A percentile compares a stretch with the other conserved stretches of the same genome.
Conservation (phyloP, 441 rosid genomes). For the Melastoma candidum region DNA sequence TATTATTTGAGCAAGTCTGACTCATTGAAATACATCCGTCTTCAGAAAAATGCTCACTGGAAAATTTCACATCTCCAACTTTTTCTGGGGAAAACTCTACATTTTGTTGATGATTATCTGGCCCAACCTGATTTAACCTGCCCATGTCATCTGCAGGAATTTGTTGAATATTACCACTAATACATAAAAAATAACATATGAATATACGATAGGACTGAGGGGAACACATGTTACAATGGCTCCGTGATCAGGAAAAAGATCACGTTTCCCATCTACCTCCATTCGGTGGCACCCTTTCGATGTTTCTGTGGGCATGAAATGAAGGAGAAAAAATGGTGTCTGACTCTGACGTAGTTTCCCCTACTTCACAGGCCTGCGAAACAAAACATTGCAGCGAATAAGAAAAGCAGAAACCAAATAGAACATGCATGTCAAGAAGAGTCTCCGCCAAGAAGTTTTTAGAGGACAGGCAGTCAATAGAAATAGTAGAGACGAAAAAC, state of each 20-base stretch:
- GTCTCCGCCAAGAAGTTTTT: too few relatives aligned
- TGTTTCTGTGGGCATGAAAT: conserved; percentile 36
- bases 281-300: conserved; percentile 25
- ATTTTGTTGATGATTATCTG: conserved; percentile 18
- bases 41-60: conserved; percentile 17
- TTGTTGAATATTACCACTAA: conserved; percentile 1
- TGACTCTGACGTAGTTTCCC: conserved; percentile 14
- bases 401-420: not conserved
- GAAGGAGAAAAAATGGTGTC: conserved; percentile 58
- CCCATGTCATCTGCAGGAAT: conserved; percentile 21
- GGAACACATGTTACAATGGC: not conserved
- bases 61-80: conserved; percentile 17
- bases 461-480: too few relatives aligned
- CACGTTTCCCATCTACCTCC: conserved; percentile 28
- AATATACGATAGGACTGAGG: not conserved
- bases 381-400: not conserved
- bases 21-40: conserved; percentile 12
- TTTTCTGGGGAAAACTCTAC: conserved; percentile 14
- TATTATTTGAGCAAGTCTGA: conserved; percentile 15
- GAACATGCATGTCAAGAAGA: not conserved
- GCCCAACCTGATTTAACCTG: conserved; percentile 23
- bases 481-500: too few relatives aligned
- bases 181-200: conserved; percentile 1
- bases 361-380: conserved; percentile 33
- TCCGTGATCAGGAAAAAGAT: not conserved